phyloP scores from a whole-genome alignment of 495 filamentous ascomycete genomes.

The Tuber borchii region DNA sequence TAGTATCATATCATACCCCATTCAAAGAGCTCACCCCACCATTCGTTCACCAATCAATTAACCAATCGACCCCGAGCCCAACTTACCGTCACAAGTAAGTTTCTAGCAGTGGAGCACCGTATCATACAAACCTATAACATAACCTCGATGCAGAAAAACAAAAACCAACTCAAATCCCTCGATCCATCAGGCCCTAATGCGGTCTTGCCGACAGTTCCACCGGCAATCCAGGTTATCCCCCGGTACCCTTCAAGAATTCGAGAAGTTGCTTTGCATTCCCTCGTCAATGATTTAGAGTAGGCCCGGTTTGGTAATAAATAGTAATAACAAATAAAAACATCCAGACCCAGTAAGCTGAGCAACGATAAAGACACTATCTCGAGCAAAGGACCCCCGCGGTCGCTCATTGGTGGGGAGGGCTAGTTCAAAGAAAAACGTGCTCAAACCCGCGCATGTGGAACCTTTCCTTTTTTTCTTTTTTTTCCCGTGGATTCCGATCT shows the following conservation, averaged over 20 bases:
- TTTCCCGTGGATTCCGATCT: neutral
- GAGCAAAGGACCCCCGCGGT: neutral
- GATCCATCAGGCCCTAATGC: neutral
- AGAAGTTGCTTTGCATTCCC: neutral
- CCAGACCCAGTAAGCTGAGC: neutral
- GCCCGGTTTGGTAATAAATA: neutral
- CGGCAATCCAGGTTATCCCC: neutral
- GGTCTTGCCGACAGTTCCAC: neutral
- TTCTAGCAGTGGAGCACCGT: neutral
- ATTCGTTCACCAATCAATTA: neutral
- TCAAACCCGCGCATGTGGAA: conserved; percentile 3
- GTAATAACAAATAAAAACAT: neutral
- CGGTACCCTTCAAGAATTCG: neutral
- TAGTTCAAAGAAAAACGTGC: neutral
- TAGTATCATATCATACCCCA: neutral
- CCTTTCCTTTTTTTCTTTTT: conserved; percentile 1
- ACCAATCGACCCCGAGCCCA: neutral
- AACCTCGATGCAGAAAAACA: neutral
- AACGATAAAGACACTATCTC: neutral
- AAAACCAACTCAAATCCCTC: neutral
- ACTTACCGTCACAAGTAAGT: neutral
- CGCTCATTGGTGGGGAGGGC: neutral
- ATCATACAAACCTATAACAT: neutral
- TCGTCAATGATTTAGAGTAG: neutral
- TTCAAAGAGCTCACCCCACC: neutral